These are phyloP conservation scores for Detonula confervacea DNA, from an alignment of 352 stramenopile species.

Conservation along the genomic window DNA sequence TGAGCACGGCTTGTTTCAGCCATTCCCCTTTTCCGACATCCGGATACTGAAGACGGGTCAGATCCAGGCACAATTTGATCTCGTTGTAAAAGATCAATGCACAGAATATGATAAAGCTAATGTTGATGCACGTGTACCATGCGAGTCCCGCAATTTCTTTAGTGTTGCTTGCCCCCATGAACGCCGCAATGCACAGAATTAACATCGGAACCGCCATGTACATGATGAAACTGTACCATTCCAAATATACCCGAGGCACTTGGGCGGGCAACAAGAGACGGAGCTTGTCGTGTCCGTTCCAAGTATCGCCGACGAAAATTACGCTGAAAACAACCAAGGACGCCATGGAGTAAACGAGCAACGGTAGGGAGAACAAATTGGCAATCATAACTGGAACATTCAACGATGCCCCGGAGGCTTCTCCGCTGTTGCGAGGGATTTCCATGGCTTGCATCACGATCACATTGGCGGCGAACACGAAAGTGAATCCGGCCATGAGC, in stretches of 20 bases:
- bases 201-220: background rate
- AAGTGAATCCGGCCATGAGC: background rate
- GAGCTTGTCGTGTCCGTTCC: constrained; percentile 35
- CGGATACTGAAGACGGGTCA: background rate
- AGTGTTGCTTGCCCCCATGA: background rate
- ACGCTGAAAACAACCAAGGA: constrained; percentile 41
- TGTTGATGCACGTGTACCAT: background rate
- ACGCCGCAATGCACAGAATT: constrained; percentile 3
- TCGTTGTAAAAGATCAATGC: constrained; percentile 6
- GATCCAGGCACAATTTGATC: constrained; percentile 9
- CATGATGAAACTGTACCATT: background rate
- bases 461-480: background rate
- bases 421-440: background rate
- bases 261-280: background rate
- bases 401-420: background rate
- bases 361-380: background rate
- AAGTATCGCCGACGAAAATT: constrained; percentile 39
- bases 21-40: background rate
- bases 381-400: constrained; percentile 10
- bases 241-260: background rate
- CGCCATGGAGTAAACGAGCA: constrained; percentile 34
- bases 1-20: constrained; percentile 1
- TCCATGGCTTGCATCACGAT: constrained; percentile 5
- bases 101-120: constrained; percentile 8
- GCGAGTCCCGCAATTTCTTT: background rate